These are phyloP conservation scores for Xylaria bambusicola DNA, from an alignment of 495 filamentous ascomycete species.

Conservation along the genomic window DNA sequence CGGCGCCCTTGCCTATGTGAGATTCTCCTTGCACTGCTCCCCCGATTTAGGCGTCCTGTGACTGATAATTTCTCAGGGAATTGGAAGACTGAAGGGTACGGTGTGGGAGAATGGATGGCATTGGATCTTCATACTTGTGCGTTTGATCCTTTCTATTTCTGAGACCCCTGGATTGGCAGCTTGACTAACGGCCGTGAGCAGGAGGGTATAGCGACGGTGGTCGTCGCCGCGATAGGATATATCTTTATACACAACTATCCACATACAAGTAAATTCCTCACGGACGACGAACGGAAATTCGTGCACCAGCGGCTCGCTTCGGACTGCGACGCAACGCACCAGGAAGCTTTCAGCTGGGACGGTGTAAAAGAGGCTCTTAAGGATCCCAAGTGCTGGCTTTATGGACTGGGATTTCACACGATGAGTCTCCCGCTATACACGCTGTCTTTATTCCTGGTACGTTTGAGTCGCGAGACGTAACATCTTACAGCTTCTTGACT, in stretches of 20 bases:
- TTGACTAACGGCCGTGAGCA: conserved; percentile 30
- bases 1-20: conserved; percentile 67
- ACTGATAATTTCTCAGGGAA: conserved; percentile 35
- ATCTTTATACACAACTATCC: conserved; percentile 77
- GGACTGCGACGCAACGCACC: conserved; percentile 60
- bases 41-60: too few species aligned
- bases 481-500: too few species aligned
- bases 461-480: conserved; percentile 19
- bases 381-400: conserved; percentile 76
- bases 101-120: conserved; percentile 72
- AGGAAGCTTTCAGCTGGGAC: conserved; percentile 67
- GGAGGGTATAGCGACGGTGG: conserved; percentile 70
- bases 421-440: conserved; percentile 78
- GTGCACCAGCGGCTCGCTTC: conserved; percentile 61
- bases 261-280: conserved; percentile 66
- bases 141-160: conserved; percentile 11
- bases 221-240: conserved; percentile 63
- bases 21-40: conserved; percentile 5
- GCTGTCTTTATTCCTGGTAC: conserved; percentile 72
- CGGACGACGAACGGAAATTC: conserved; percentile 60
- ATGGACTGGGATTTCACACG: conserved; percentile 72
- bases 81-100: conserved; percentile 62
- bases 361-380: conserved; percentile 64
- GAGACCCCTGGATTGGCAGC: too few species aligned
- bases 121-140: conserved; percentile 81